Base-by-base conservation (phyloP, 2,329 filamentous ascomycete genomes). In the Zalaria obscura region DNA sequence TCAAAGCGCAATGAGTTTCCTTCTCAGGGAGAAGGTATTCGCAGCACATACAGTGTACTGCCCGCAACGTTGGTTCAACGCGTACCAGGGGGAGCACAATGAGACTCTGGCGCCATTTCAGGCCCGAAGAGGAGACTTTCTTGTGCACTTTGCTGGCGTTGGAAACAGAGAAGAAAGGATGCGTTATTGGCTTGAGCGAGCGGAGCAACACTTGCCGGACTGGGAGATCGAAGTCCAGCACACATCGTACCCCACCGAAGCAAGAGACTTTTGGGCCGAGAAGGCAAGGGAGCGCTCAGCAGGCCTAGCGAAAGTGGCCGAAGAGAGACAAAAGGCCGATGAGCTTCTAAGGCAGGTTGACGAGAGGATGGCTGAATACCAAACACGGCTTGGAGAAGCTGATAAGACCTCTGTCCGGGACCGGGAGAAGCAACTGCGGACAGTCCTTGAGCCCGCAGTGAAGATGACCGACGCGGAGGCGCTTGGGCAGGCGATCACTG, bases 1-100 rank as follows among this genome's bases (percentile, higher is more conserved):
- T 37, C 63, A 66, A 42, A 57, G 55, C 3, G 64, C 63, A 4
- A 65, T 67, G 60, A 56, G 60, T 36, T 47, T 51, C 3, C 50
- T 65, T 8, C 50, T 65, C 35, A 46, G 52, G n/a, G 55, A 60
- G 31, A 47, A 49, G 1, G 43, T 52, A 1, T 65, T 65, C 46
- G 47, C 43, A 6, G 44, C 53, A 5, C 47, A 58, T 42, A 48
- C 60, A 8, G 55, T 59, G 6, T 50, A 57, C 28, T 56, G 60
- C 35, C 62, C 63, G 8, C 63, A 65, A 44, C 48, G 63, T 5
- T 66, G 61, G 63, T 65, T 67, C 51, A 67, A 67, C 44, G 60
- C 60, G 1, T 67, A 65, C 38, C 54, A 61, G 38, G 59, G 57
- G 11, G 59, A 61, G 38, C 55, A 59, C 38, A 58, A 59, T 41